phyloP scores from a whole-genome alignment of 345 rosid species.

The Linum lewisii region DNA sequence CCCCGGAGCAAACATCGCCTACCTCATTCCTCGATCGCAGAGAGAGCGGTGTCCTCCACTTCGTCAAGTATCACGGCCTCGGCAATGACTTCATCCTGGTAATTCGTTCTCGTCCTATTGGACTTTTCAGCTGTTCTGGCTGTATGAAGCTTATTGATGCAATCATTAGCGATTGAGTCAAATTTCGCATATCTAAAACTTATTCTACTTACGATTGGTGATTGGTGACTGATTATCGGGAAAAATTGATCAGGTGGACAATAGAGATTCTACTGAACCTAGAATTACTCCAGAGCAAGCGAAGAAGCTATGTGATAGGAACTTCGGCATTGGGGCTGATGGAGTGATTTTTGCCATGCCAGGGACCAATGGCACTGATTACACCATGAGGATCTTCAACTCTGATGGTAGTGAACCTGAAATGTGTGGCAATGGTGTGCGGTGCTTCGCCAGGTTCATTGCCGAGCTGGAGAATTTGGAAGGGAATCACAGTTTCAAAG shows the following conservation, averaged over 20 bases:
- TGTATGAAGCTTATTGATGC: too few relatives aligned
- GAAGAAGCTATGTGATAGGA: constrained; percentile 72
- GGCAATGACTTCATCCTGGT: constrained; percentile 97
- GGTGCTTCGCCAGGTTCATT: constrained; percentile 84
- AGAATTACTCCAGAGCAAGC: constrained; percentile 74
- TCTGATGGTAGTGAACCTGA: constrained; percentile 97
- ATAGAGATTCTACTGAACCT: constrained; percentile 67
- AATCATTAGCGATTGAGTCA: background rate
- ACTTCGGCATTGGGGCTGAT: constrained; percentile 95
- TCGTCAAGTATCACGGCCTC: constrained; percentile 91
- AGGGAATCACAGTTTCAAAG: constrained; percentile 61
- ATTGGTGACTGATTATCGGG: background rate
- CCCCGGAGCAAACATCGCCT: background rate
- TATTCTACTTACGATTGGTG: too few relatives aligned
- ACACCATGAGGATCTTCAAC: constrained; percentile 80
- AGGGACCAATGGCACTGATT: constrained; percentile 72
- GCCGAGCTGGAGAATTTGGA: constrained; percentile 67
- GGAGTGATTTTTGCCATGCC: constrained; percentile 94
- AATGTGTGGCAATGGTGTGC: constrained; percentile 95
- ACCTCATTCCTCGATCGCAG: constrained; percentile 14
- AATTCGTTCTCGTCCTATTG: background rate
- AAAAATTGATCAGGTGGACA: constrained; percentile 49
- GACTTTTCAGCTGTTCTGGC: too few relatives aligned
- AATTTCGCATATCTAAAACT: background rate
- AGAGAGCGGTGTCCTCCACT: constrained; percentile 59